A percentile compares a stretch with the other conserved stretches of the same genome.
Evolutionary conservation across 1,284 basidiomycete genomes (phyloP).

Genomic region (Agroathelia rolfsii): DNA sequence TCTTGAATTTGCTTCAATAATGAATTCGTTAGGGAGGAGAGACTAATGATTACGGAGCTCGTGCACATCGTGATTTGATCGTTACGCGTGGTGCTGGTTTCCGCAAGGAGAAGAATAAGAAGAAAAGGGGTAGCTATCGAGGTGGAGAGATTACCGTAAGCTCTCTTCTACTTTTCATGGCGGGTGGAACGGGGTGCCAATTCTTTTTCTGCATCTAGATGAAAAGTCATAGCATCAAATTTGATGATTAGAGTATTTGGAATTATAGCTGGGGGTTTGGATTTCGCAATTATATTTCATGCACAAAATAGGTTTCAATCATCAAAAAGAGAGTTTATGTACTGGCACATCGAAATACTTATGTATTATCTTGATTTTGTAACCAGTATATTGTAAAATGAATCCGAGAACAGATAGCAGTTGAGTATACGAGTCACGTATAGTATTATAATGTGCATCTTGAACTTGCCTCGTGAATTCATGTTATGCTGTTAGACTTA

Average conservation of each 20-base stretch:
- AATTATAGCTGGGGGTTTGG: too few species aligned
- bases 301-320: too few species aligned
- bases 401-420: too few species aligned
- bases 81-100: conserved; percentile 92
- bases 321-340: too few species aligned
- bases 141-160: conserved; percentile 87
- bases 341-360: too few species aligned
- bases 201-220: conserved; percentile 36
- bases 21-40: conserved; percentile 37
- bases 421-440: too few species aligned
- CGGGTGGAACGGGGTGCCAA: conserved; percentile 1
- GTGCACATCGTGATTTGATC: conserved; percentile 80
- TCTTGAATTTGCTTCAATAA: conserved; percentile 6
- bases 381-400: too few species aligned
- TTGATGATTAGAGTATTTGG: conserved; percentile 40
- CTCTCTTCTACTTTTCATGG: conserved; percentile 10
- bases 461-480: too few species aligned
- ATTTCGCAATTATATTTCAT: too few species aligned
- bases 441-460: too few species aligned
- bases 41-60: conserved; percentile 79
- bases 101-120: conserved; percentile 99
- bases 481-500: too few species aligned
- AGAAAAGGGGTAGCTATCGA: conserved; percentile 88
- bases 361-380: too few species aligned
- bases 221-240: conserved; percentile 80